Evolutionary conservation across 805 yeast species (phyloP), one percentile per base, ranked within the genome.

Genomic region (Kregervanrija fluxuum): DNA sequence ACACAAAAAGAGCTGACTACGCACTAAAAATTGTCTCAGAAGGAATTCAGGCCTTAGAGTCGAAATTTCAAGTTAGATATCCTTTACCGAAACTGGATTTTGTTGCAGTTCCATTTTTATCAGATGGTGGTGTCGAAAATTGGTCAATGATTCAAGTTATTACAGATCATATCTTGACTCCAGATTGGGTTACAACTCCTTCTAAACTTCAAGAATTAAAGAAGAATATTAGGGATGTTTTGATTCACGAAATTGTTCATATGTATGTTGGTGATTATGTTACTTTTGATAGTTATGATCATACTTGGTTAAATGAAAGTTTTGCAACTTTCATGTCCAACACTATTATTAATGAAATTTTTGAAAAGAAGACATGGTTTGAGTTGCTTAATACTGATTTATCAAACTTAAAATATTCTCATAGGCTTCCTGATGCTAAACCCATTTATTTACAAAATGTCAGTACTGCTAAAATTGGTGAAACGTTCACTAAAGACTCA

Each of bases 91-190:
- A 85, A 52, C 61, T 85, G 22, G 93, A 85, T 56, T 63, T 85
- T 39, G 75, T 80, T 4, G 75, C 85, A 1, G 60, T 85, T 8
- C 93, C 93, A 9, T 82, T 79, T 53, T 66, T 85, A 45, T 71
- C 79, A 30, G 91, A 84, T 57, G 85, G 85, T 47, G 95, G 86
- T 2, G 85, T 83, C 80, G 95, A 85, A 58, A 84, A 85, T 58
- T 80, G 83, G 76, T 85, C 87, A 3, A 62, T 82, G 64, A 70
- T 85, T 41, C 75, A 83, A 2, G 69, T 82, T 8, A 72, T 80
- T 43, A 71, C 75, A 42, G 71, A 73, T 38, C 80, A 78, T 50
- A 51, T 75, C 8, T 48, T 75, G 14, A 49, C 71, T 12, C 66
- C 72, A 0, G 67, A 66, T 33, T 47, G 51, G 40, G 52, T 50